Conservation (phyloP, 768 basidiomycete genomes). For the Suillus brevipes region DNA sequence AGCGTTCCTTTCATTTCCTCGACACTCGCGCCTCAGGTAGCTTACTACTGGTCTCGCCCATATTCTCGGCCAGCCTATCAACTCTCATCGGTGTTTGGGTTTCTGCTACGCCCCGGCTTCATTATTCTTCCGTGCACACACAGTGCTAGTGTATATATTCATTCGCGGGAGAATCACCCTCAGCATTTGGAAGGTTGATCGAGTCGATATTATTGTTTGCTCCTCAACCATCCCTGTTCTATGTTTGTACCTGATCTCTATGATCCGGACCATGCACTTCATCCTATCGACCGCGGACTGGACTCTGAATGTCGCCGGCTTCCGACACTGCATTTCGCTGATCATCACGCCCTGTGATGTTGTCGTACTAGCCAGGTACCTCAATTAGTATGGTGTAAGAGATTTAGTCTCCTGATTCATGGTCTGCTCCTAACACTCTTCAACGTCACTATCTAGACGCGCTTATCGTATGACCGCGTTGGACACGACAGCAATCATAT, state of each 20-base stretch:
- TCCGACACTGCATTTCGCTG: neutral
- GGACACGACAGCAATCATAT: neutral
- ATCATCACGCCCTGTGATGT: neutral
- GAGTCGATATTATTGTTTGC: neutral
- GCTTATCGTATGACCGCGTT: neutral
- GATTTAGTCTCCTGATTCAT: neutral
- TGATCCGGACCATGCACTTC: neutral
- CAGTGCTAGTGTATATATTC: neutral
- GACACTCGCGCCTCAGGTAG: neutral
- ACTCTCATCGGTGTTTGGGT: neutral
- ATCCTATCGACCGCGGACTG: slow-evolving; percentile 1
- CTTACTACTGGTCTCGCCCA: neutral
- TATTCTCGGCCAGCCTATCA: neutral
- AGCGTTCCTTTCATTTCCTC: slow-evolving; percentile 1
- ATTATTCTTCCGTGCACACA: neutral
- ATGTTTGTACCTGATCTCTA: neutral
- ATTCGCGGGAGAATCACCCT: slow-evolving; percentile 6
- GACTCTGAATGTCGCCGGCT: neutral
- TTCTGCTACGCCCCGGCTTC: neutral
- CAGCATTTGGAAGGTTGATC: neutral
- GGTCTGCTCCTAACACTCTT: neutral
- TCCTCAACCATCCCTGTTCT: neutral
- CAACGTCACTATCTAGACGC: slow-evolving; percentile 5
- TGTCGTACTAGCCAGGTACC: neutral
- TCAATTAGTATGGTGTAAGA: neutral